These are phyloP conservation scores for Triticum monococcum DNA, from an alignment of 176 grass and related monocot genomes.

Conservation along the genomic window DNA sequence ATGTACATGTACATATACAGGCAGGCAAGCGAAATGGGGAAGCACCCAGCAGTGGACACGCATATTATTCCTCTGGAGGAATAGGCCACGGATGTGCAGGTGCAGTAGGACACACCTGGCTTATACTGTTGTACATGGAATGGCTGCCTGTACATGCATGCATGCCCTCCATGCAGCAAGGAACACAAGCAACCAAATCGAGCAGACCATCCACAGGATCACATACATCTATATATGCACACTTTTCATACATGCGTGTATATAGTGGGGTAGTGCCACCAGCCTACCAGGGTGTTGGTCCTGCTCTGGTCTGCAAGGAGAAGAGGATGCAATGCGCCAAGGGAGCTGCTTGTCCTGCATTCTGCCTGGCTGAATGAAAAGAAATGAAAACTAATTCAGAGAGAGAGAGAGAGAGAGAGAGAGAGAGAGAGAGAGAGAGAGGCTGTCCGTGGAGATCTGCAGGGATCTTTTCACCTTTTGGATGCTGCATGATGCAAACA, in stretches of 20 bases:
- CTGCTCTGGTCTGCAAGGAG: not conserved
- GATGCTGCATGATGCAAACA: slow-evolving; percentile 42
- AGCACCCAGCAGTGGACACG: not conserved
- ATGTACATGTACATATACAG: no score
- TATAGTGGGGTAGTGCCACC: not conserved
- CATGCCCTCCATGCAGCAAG: not conserved
- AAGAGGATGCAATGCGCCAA: slow-evolving; percentile 21
- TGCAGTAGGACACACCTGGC: slow-evolving; percentile 36
- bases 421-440: not conserved
- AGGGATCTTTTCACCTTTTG: slow-evolving; percentile 43
- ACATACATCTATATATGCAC: not conserved
- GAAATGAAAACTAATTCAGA: not conserved
- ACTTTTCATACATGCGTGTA: not conserved
- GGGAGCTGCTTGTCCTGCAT: slow-evolving; percentile 10
- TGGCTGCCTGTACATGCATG: not conserved
- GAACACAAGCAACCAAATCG: slow-evolving; percentile 22
- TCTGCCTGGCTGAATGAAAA: slow-evolving; percentile 3
- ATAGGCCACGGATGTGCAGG: slow-evolving; percentile 39
- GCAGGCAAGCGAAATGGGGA: not conserved
- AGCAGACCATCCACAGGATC: slow-evolving; percentile 27
- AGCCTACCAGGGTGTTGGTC: not conserved
- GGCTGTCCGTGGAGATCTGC: slow-evolving; percentile 36
- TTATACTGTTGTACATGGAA: slow-evolving; percentile 17
- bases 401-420: not conserved
- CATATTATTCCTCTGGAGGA: slow-evolving; percentile 22